A percentile compares a stretch with the other conserved stretches of the same genome.
Conservation (phyloP, 768 basidiomycete species). For the Boletellus emodensis region DNA sequence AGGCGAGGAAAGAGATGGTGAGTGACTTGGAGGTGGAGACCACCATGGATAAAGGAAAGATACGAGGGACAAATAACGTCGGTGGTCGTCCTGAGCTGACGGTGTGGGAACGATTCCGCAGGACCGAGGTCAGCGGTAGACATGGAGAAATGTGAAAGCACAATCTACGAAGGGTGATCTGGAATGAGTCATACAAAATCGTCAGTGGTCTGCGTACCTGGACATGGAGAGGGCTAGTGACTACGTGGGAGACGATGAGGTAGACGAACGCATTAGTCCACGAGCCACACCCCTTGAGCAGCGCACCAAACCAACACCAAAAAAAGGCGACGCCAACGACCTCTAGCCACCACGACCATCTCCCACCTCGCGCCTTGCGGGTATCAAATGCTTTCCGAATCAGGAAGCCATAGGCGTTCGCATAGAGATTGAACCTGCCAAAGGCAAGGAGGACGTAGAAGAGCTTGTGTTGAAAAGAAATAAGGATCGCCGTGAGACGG, state of each 20-base stretch:
- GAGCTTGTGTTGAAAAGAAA: conserved; percentile 83
- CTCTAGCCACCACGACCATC: conserved; percentile 79
- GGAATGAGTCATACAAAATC: conserved; percentile 4
- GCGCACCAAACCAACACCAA: conserved; percentile 80
- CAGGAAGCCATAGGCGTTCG: conserved; percentile 76
- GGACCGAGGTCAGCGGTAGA: conserved; percentile 91
- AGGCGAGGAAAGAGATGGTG: conserved; percentile 96
- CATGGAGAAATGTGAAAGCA: conserved; percentile 95
- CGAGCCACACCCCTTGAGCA: conserved; percentile 67
- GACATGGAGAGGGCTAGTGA: conserved; percentile 88
- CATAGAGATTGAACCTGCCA: conserved; percentile 94
- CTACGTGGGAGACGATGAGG: conserved; percentile 78
- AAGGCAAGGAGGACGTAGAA: conserved; percentile 91
- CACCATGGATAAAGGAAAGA: conserved; percentile 90
- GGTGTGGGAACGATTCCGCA: conserved; percentile 84
- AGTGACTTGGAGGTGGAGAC: conserved; percentile 95
- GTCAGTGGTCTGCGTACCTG: conserved; percentile 56
- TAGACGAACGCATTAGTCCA: conserved; percentile 71
- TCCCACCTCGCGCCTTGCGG: conserved; percentile 59
- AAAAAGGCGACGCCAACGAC: conserved; percentile 73
- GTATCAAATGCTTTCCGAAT: conserved; percentile 61
- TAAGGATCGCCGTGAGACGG: conserved; percentile 54
- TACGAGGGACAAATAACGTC: conserved; percentile 87
- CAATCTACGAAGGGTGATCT: conserved; percentile 52
- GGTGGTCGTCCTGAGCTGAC: conserved; percentile 95